phyloP scores from a whole-genome alignment of 1,284 basidiomycete genomes.

The Sanghuangporus sanghuang region DNA sequence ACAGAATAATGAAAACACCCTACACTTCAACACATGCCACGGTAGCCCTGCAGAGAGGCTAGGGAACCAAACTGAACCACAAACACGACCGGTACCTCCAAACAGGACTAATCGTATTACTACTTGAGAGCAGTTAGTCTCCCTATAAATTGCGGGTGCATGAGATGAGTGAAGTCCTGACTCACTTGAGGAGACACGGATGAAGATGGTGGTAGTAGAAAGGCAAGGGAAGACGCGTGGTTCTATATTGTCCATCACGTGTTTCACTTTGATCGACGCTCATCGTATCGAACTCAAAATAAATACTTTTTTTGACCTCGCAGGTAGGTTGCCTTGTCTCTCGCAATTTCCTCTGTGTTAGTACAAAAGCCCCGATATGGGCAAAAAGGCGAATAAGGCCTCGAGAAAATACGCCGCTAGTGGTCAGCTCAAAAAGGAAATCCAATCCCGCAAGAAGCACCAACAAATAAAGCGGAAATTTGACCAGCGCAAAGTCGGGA shows the following conservation, averaged over 20 bases:
- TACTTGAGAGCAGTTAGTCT: too few relatives aligned
- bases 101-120: too few relatives aligned
- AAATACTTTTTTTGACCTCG: background rate
- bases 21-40: too few relatives aligned
- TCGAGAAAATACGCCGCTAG: conserved; percentile 85
- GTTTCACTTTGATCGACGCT: background rate
- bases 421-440: conserved; percentile 82
- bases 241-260: background rate
- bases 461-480: conserved; percentile 70
- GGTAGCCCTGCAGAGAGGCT: too few relatives aligned
- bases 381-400: conserved; percentile 63
- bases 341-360: background rate
- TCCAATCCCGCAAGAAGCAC: conserved; percentile 72
- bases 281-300: background rate
- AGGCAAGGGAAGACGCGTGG: too few relatives aligned
- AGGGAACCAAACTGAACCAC: too few relatives aligned
- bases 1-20: too few relatives aligned
- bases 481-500: conserved; percentile 42
- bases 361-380: conserved; percentile 38
- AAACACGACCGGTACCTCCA: too few relatives aligned
- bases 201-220: too few relatives aligned
- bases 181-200: too few relatives aligned
- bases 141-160: too few relatives aligned
- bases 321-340: background rate
- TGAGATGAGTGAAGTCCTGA: too few relatives aligned